Percentiles rank a stretch among this genome's conserved stretches.
These are phyloP conservation scores for Myriangium duriaei DNA, from an alignment of 2,329 filamentous ascomycete genomes.

Conservation along the genomic window DNA sequence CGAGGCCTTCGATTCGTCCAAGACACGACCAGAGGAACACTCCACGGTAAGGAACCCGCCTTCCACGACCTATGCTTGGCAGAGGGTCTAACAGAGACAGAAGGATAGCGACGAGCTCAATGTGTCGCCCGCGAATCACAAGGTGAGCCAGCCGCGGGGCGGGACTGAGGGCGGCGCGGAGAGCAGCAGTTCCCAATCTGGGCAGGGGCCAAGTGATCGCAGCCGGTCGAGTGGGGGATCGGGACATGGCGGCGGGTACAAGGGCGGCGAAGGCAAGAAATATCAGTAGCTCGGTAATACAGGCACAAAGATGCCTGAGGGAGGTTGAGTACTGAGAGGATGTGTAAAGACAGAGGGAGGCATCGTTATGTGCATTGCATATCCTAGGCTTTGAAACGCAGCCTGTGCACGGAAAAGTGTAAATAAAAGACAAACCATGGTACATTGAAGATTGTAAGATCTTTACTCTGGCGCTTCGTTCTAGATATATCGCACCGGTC, in stretches of 20 bases:
- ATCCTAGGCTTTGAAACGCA: no score
- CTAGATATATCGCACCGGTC: no score
- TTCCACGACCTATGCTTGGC: not conserved
- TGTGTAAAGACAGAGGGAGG: no score
- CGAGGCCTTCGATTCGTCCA: conserved; percentile 55
- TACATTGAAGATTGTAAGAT: no score
- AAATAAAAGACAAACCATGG: no score
- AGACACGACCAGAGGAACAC: conserved; percentile 54
- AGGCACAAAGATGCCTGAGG: no score
- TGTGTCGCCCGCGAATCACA: conserved; percentile 48
- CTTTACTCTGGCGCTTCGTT: no score
- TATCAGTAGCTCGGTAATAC: no score
- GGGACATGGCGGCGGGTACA: not conserved
- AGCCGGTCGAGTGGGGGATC: not conserved
- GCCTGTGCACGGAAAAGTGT: no score
- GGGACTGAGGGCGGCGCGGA: conserved; percentile 30
- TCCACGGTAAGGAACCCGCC: not conserved
- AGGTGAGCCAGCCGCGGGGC: conserved; percentile 40
- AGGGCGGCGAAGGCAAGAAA: not conserved
- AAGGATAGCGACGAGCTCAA: conserved; percentile 39
- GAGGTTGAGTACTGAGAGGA: no score
- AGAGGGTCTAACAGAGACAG: conserved; percentile 1
- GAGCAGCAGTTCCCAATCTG: conserved; percentile 23
- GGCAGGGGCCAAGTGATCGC: conserved; percentile 25
- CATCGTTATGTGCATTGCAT: no score